phyloP scores from a whole-genome alignment of 257 asterid genomes.

The Solanum lycopersicoides region DNA sequence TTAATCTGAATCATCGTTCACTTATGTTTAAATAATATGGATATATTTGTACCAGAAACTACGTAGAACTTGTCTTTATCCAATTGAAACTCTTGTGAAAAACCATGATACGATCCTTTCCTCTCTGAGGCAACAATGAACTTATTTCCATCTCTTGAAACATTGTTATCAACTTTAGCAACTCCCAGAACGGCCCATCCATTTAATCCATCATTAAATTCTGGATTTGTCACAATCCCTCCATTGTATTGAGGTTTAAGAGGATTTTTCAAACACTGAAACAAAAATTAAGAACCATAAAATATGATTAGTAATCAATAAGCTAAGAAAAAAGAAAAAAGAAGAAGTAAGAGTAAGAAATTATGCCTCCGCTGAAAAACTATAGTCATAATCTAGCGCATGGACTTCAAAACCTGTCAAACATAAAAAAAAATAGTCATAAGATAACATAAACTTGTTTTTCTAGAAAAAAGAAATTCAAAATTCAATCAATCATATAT shows the following conservation, averaged over 20 bases:
- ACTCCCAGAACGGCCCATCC: conserved; percentile 14
- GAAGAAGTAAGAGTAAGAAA: background rate
- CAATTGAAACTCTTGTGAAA: conserved; percentile 5
- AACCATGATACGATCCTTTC: background rate
- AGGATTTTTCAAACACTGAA: conserved; percentile 26
- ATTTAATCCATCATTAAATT: conserved; percentile 8
- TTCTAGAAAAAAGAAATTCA: background rate
- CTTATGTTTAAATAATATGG: background rate
- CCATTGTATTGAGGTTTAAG: conserved; percentile 24
- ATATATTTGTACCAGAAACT: conserved; percentile 5
- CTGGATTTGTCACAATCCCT: conserved; percentile 24
- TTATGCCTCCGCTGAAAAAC: background rate
- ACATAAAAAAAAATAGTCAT: background rate
- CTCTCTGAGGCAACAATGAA: conserved; percentile 8
- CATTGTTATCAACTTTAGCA: background rate
- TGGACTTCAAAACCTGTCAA: background rate
- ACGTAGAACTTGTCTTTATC: conserved; percentile 1
- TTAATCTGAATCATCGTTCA: background rate
- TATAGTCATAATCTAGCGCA: background rate
- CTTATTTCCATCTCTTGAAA: conserved; percentile 6
- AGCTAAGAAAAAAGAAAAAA: background rate
- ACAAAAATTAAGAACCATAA: background rate
- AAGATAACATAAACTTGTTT: background rate
- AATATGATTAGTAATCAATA: background rate
- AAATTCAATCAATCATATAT: background rate